A percentile compares a stretch with the other conserved stretches of the same genome.
Evolutionary conservation across 2,329 filamentous ascomycete genomes (phyloP).

Genomic region (Alternaria sp.): DNA sequence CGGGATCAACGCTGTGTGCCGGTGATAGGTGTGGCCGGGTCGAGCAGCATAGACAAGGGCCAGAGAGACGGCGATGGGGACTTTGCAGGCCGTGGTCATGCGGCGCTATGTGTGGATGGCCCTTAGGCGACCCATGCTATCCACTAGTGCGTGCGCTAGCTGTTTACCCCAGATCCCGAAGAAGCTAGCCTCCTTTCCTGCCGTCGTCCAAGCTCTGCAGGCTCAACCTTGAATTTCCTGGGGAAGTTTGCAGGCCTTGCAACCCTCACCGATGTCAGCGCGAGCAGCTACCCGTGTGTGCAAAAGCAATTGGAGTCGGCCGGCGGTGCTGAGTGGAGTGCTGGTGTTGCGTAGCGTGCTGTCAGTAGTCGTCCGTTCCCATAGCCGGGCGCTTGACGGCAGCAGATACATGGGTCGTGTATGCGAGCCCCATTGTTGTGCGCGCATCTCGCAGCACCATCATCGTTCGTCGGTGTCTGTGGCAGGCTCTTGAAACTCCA

Average conservation of each 20-base stretch:
- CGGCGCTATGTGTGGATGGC: conserved; percentile 23
- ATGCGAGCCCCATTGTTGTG: conserved; percentile 31
- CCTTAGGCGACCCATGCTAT: conserved; percentile 16
- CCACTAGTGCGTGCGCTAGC: conserved; percentile 25
- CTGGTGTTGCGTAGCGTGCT: conserved; percentile 26
- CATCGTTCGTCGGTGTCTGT: conserved; percentile 25
- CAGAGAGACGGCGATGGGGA: conserved; percentile 12
- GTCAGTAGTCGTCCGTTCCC: conserved; percentile 30
- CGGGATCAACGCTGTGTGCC: conserved; percentile 2
- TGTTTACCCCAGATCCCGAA: conserved; percentile 23
- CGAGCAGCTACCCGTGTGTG: conserved; percentile 3
- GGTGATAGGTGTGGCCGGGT: conserved; percentile 13
- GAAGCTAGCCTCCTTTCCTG: conserved; percentile 23
- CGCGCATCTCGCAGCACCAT: conserved; percentile 30
- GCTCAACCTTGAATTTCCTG: conserved; percentile 18
- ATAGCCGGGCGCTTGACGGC: conserved; percentile 35
- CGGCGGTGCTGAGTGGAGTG: conserved; percentile 6
- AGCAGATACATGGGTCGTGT: conserved; percentile 26
- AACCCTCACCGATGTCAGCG: conserved; percentile 14
- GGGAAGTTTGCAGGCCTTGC: conserved; percentile 15
- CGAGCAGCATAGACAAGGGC: conserved; percentile 21
- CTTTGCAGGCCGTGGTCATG: conserved; percentile 22
- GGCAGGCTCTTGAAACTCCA: conserved; percentile 36
- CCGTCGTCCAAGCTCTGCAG: conserved; percentile 21
- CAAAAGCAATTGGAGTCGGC: background rate